Evolutionary conservation across 2,329 filamentous ascomycete genomes (phyloP), one percentile per base, ranked within the genome.

Genomic region (Fusarium piperis): DNA sequence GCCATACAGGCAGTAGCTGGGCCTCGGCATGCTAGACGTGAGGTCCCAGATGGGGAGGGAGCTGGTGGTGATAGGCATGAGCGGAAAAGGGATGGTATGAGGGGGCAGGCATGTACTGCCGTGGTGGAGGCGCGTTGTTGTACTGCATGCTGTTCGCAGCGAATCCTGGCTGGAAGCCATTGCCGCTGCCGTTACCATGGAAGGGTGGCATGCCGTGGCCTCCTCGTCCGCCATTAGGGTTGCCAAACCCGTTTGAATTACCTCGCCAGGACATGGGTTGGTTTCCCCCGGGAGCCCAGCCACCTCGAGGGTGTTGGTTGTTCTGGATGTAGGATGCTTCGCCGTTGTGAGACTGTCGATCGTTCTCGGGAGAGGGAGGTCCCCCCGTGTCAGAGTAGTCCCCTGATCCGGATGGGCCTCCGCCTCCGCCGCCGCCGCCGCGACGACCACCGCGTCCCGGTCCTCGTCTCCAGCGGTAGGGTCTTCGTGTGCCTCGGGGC

Each of bases 401-500:
- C 30, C 35, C 51, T 12, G 41, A 35, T 6, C 48, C 59, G 5
- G 23, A 33, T 6, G 23, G 23, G 8, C 65, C 57, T 4, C 53
- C 51, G 11, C 55, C n/a, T n/a, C n/a, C 57, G 16, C 35, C n/a
- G 1, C 59, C 57, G 15, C 35, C n/a, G 1, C 61, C 58, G n/a
- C 59, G 63, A 16, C 67, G 64, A 2, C 71, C 73, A 3, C 77
- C 76, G 6, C 77, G 68, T 13, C 71, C 71, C 12, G 52, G 13
- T 35, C 76, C 77, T 20, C 78, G 68, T 52, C 71, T 73, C 68
- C 75, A 74, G 32, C 71, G 61, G n/a, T 74, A 75, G 3, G 74
- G 59, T 18, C 77, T 59, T 1, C 78, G 71, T n/a, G 66, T 39
- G 1, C 59, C 60, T 15, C 76, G 74, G 3, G 84, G 86, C 70